phyloP scores from a whole-genome alignment of 495 filamentous ascomycete genomes.

The Elaphomyces granulatus region DNA sequence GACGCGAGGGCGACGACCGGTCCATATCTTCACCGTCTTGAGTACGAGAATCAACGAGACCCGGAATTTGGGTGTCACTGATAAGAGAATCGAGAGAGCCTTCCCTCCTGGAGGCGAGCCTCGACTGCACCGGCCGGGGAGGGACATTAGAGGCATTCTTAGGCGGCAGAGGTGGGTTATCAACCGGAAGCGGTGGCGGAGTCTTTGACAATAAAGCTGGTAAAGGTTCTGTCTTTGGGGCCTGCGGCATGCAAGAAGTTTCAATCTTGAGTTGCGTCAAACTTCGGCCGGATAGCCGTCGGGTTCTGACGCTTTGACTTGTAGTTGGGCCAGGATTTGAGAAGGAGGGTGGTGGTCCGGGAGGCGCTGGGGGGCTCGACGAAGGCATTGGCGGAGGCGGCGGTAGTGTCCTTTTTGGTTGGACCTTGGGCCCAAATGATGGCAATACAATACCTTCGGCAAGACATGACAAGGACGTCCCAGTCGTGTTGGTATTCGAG shows the following conservation, averaged over 20 bases:
- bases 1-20: conserved; percentile 30
- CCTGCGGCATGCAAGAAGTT: conserved; percentile 39
- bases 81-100: conserved; percentile 20
- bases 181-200: conserved; percentile 20
- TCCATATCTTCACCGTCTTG: conserved; percentile 28
- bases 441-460: conserved; percentile 43
- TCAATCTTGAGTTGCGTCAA: conserved; percentile 82
- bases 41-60: conserved; percentile 26
- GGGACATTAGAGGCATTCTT: conserved; percentile 2
- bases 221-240: conserved; percentile 29
- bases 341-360: conserved; percentile 15
- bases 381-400: conserved; percentile 16
- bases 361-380: conserved; percentile 15
- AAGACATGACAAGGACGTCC: conserved; percentile 60
- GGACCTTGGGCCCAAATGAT: conserved; percentile 14
- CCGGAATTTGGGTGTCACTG: conserved; percentile 16
- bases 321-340: conserved; percentile 24
- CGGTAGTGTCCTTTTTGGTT: conserved; percentile 16
- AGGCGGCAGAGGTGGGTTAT: conserved; percentile 13
- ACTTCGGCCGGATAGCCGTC: conserved; percentile 69
- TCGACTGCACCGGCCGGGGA: not conserved
- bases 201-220: conserved; percentile 10
- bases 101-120: not conserved
- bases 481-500: conserved; percentile 62
- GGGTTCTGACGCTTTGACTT: conserved; percentile 51